Evolutionary conservation across 768 basidiomycete genomes (phyloP).

Genomic region (Galerina marginata): DNA sequence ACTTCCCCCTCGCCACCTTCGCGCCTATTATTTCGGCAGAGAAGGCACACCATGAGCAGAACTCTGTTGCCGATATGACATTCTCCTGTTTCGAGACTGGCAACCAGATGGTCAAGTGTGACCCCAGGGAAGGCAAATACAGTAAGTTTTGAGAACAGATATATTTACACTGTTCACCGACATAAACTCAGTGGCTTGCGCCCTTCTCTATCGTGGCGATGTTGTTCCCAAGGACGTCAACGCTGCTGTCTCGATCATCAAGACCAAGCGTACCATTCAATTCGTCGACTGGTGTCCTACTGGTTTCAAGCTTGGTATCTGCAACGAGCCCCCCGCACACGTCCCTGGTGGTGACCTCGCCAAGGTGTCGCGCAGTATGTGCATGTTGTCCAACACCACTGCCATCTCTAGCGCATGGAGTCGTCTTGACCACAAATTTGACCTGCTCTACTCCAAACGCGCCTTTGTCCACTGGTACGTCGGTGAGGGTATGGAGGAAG

Average conservation of each 20-base stretch:
- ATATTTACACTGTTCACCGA: no score
- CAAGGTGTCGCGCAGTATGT: slow-evolving; percentile 90
- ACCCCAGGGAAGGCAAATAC: slow-evolving; percentile 98
- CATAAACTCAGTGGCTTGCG: slow-evolving; percentile 75
- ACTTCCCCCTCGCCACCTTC: slow-evolving; percentile 97
- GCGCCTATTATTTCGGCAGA: slow-evolving; percentile 95
- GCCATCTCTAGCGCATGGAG: slow-evolving; percentile 95
- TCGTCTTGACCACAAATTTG: slow-evolving; percentile 95
- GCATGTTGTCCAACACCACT: slow-evolving; percentile 96
- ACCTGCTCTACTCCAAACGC: slow-evolving; percentile 96
- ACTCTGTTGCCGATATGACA: slow-evolving; percentile 98
- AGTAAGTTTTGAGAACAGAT: slow-evolving; percentile 54
- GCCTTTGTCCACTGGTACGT: slow-evolving; percentile 96
- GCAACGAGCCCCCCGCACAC: slow-evolving; percentile 92
- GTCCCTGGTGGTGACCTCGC: slow-evolving; percentile 97
- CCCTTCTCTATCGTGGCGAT: slow-evolving; percentile 92
- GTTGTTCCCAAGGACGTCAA: slow-evolving; percentile 97
- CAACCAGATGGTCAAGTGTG: slow-evolving; percentile 96
- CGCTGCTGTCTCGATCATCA: slow-evolving; percentile 90
- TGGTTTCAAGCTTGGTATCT: slow-evolving; percentile 98
- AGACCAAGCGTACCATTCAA: slow-evolving; percentile 97
- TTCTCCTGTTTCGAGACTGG: slow-evolving; percentile 96
- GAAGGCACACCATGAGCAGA: slow-evolving; percentile 95
- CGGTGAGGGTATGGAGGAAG: slow-evolving; percentile 99
- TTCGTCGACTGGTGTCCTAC: slow-evolving; percentile 99